Evolutionary conservation across 225 moss, liverwort and hornwort species (phyloP).

Genomic region (Straminergon stramineum): DNA sequence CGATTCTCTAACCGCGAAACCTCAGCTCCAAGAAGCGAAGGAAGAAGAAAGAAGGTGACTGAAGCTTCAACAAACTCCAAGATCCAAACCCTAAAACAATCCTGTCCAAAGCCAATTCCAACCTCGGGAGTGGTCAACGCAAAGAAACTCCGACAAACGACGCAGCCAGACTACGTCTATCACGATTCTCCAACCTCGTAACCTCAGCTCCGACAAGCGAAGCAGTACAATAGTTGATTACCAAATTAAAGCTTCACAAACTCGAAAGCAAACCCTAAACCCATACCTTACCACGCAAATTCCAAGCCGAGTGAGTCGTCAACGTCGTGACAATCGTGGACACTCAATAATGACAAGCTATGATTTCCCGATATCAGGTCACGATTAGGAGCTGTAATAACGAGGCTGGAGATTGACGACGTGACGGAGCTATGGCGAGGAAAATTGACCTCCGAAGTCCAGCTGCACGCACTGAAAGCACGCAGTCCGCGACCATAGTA

Average conservation of each 20-base stretch:
- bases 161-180: background rate
- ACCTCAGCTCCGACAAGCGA: background rate
- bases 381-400: background rate
- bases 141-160: background rate
- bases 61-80: background rate
- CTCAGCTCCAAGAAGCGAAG: background rate
- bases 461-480: background rate
- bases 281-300: background rate
- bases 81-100: background rate
- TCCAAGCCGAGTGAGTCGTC: background rate
- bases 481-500: background rate
- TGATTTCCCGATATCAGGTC: background rate
- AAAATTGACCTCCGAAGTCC: background rate
- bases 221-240: background rate
- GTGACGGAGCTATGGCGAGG: background rate
- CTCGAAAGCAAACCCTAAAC: constrained; percentile 9
- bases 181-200: background rate
- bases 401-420: background rate
- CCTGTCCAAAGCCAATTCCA: background rate
- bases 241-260: background rate
- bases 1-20: background rate
- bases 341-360: background rate
- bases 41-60: background rate
- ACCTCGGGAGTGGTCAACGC: background rate
- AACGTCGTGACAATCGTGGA: background rate